Percentiles rank a stretch among this genome's conserved stretches.
phyloP scores from a whole-genome alignment of 129 eudicot genomes.

The Apium graveolens region DNA sequence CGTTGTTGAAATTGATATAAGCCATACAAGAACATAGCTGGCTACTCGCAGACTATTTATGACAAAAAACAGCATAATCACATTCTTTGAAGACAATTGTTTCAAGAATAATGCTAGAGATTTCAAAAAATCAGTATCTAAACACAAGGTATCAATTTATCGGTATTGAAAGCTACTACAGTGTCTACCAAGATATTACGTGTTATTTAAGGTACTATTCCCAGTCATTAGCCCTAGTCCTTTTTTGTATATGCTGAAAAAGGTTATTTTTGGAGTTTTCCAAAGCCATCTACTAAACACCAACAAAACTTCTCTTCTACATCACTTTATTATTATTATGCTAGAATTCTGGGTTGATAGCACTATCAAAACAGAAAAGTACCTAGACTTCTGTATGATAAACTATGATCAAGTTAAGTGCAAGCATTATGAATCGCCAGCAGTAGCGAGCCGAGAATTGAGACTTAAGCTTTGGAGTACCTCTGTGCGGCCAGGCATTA shows the following conservation, averaged over 20 bases:
- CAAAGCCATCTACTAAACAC: neutral
- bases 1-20: neutral
- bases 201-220: neutral
- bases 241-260: neutral
- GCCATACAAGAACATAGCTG: neutral
- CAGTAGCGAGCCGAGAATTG: slow-evolving; percentile 1
- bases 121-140: neutral
- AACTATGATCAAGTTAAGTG: neutral
- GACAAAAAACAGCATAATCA: neutral
- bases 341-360: neutral
- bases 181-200: neutral
- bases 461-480: slow-evolving; percentile 18
- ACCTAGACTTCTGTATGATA: too few species aligned
- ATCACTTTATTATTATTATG: slow-evolving; percentile 1
- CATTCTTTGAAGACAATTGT: neutral
- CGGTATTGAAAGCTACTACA: neutral
- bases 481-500: slow-evolving; percentile 68
- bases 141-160: neutral
- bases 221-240: neutral
- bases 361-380: neutral
- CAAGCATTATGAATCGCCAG: neutral
- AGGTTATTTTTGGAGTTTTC: neutral
- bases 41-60: neutral
- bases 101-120: neutral
- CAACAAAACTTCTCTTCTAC: neutral